Conservation (phyloP, 805 yeast genomes). For the Blastobotrys chiropterorum region DNA sequence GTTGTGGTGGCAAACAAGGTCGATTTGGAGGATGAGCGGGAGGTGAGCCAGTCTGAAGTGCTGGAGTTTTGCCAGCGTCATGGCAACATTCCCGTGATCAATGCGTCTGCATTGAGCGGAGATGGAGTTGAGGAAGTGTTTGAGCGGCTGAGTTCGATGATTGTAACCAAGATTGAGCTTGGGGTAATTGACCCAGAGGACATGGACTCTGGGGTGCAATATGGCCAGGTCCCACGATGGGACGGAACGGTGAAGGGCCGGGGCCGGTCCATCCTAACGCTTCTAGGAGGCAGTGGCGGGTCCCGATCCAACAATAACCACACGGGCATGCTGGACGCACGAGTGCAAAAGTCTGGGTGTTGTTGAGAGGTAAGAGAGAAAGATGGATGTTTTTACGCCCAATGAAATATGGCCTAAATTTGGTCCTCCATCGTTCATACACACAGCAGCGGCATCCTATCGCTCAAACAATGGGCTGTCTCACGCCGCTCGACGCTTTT, state of each 20-base stretch:
- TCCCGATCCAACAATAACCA: neutral
- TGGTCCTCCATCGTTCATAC: too few species aligned
- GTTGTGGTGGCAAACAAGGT: slow-evolving; percentile 89
- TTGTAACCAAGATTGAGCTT: slow-evolving; percentile 42
- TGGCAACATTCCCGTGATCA: slow-evolving; percentile 34
- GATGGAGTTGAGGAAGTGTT: slow-evolving; percentile 39
- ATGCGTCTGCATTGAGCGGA: slow-evolving; percentile 39
- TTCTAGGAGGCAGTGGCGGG: slow-evolving; percentile 3
- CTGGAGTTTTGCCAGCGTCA: slow-evolving; percentile 30
- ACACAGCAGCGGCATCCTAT: too few species aligned
- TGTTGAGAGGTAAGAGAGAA: too few species aligned
- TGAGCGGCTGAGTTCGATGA: slow-evolving; percentile 33
- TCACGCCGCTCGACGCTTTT: too few species aligned
- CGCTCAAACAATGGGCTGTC: too few species aligned
- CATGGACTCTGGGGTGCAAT: slow-evolving; percentile 43
- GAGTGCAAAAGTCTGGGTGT: neutral
- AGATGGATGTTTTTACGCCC: too few species aligned
- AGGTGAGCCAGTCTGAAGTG: slow-evolving; percentile 34
- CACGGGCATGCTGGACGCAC: neutral
- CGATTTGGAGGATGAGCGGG: slow-evolving; percentile 49
- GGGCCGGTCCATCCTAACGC: slow-evolving; percentile 2
- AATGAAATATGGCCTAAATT: too few species aligned
- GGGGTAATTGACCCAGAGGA: slow-evolving; percentile 45
- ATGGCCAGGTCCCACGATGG: slow-evolving; percentile 41
- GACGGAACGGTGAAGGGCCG: slow-evolving; percentile 17